These are phyloP conservation scores for Quercus alba DNA, from an alignment of 306 rosid genomes.

Conservation along the genomic window DNA sequence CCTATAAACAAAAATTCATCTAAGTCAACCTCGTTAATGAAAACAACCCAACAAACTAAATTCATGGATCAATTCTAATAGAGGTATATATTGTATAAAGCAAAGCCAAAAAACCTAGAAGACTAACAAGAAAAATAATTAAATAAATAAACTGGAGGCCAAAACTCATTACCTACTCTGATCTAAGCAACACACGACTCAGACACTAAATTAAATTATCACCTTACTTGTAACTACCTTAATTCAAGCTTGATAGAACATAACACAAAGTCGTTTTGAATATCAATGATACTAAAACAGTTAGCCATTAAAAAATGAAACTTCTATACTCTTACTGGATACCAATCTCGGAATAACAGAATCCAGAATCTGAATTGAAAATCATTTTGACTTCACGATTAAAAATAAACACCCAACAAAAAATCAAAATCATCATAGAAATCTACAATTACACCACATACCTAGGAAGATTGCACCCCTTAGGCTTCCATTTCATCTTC, in stretches of 20 bases:
- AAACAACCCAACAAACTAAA: not conserved
- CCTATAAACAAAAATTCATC: constrained; percentile 24
- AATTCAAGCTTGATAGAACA: not conserved
- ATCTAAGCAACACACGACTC: not conserved
- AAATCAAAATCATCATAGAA: not conserved
- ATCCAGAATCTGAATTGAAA: not conserved
- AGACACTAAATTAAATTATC: not conserved
- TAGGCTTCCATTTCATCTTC: constrained; percentile 86
- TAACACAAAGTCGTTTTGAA: not conserved
- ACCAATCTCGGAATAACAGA: constrained; percentile 1
- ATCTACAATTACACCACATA: constrained; percentile 9
- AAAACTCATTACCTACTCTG: not conserved
- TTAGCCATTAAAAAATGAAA: not conserved
- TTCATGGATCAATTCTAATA: not conserved
- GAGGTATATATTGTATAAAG: not conserved
- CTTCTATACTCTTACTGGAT: not conserved
- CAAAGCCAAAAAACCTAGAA: constrained; percentile 1
- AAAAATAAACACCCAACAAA: not conserved
- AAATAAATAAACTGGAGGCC: not conserved
- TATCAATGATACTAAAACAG: not conserved
- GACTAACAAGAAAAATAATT: not conserved
- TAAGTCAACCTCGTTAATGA: constrained; percentile 3
- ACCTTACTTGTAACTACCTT: not conserved
- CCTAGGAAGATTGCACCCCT: constrained; percentile 83
- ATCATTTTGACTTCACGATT: not conserved